Evolutionary conservation across 208 protist species (phyloP), one percentile per base, ranked within the genome.

Genomic region (Trypanosoma caninum): DNA sequence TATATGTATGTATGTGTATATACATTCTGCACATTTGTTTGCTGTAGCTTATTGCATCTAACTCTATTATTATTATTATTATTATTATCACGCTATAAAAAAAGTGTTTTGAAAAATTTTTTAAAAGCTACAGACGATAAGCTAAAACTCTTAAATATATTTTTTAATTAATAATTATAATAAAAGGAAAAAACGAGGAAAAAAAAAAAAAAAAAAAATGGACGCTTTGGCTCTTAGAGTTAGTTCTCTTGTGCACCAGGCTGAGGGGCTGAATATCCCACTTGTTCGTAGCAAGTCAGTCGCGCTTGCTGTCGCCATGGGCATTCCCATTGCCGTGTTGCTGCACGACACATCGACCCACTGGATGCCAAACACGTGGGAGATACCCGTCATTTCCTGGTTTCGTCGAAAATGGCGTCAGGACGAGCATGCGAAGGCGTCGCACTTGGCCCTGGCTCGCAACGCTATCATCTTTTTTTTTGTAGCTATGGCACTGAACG

Each of bases 381-480:
- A 52, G 50, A 50, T 91, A 20, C 83, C 83, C 7, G 70, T 93
- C 45, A 28, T 95, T 37, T 89, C 83, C 18, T 95, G 78, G 76
- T 92, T 95, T 60, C 14, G 63, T 50, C 84, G 85, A 10, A 59
- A 69, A 40, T 95, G 89, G 89, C 71, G 72, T 2, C 57, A 75
- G 50, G 72, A 91, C 41, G 69, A 76, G 2, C 72, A 89, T n/a
- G 42, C 42, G 40, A 91, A 95, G 69, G 2, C 34, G 16, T 55
- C 48, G 3, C 71, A 93, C 47, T 60, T 93, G 6, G 60, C 69
- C 3, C 54, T 78, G 13, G 58, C 79, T 10, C 75, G 89, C 22
- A 91, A 95, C 62, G 52, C 80, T 18, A 35, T 91, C 23, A 61
- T 95, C 37, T 91, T 91, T 33, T 61, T 71, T 22, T 87, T 86